Base-by-base conservation (phyloP, 1,284 basidiomycete genomes). In the Malassezia sp. region DNA sequence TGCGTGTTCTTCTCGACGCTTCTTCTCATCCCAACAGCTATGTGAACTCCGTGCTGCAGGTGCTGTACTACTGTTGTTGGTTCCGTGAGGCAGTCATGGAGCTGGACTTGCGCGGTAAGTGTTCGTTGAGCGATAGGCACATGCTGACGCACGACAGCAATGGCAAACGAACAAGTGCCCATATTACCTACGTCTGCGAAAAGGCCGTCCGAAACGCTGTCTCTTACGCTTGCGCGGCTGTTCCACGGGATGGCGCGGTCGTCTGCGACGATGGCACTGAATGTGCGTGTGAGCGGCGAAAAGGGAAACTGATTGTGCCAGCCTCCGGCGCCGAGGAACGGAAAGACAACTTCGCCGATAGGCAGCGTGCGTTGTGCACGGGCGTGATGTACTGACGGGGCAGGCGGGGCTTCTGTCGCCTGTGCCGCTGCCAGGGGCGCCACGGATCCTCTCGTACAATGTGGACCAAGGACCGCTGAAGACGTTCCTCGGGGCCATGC, bases 31-130 rank as follows among this genome's bases (percentile, higher is more conserved):
- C 0, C 39, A 10, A n/a, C 11, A 44, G 39, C 71, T 97, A 97
- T 72, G 89, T 85, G 74, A 97, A 96, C 73, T 96, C 91, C 14
- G 86, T 97, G 22, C 78, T 97, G 9, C 91, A 97, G 71, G 83
- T 91, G 0, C 79, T 97, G 44, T 97, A 95, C 73, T 84, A 83
- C 57, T 85, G 84, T 57, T 71, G 76, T n/a, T 83, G 84, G 0
- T 85, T 88, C 65, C 77, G 84, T 30, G 78, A 84, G 33, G 81
- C 84, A 48, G 73, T 87, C 53, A 75, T 66, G 34, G 31, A 40
- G 17, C 20, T 27, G 12, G 30, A 40, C n/a, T n/a, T 32, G 20
- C 38, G 4, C 52, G 50, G 40, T 52, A 57, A 33, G 24, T 14
- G 8, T 26, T n/a, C n/a, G n/a, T n/a, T n/a, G n/a, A n/a, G n/a